phyloP scores from a whole-genome alignment of 1,139 yeast species.

The Magnusiomyces clavatus region DNA sequence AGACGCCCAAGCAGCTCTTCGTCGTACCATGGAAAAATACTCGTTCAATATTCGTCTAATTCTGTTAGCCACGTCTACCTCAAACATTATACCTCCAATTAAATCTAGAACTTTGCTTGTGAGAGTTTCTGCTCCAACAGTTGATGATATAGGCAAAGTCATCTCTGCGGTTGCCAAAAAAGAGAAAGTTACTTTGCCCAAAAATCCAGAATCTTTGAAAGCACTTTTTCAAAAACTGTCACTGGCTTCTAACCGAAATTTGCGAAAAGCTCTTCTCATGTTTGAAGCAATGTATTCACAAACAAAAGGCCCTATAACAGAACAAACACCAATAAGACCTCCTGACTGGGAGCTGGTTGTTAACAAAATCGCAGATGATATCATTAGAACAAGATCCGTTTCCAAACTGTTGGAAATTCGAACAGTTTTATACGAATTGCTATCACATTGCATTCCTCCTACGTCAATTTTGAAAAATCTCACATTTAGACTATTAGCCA shows the following conservation, averaged over 20 bases:
- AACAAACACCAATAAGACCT: constrained; percentile 37
- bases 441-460: constrained; percentile 93
- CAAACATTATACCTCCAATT: constrained; percentile 88
- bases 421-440: constrained; percentile 68
- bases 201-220: constrained; percentile 32
- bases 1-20: constrained; percentile 95
- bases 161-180: constrained; percentile 47
- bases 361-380: constrained; percentile 51
- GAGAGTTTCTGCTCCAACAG: constrained; percentile 76
- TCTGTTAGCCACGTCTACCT: constrained; percentile 79
- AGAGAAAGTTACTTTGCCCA: constrained; percentile 46
- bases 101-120: constrained; percentile 84
- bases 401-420: constrained; percentile 57
- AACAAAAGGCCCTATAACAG: constrained; percentile 19
- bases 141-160: constrained; percentile 47
- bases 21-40: constrained; percentile 97
- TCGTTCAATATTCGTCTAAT: constrained; percentile 79
- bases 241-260: constrained; percentile 52
- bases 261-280: constrained; percentile 69
- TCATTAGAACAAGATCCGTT: constrained; percentile 59
- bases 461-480: constrained; percentile 63
- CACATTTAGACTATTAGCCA: constrained; percentile 47
- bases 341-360: constrained; percentile 91
- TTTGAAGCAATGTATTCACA: constrained; percentile 83
- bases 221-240: constrained; percentile 48